Conservation (phyloP, 371 early-diverging fungal species). For the Zopfochytrium polystomum region DNA sequence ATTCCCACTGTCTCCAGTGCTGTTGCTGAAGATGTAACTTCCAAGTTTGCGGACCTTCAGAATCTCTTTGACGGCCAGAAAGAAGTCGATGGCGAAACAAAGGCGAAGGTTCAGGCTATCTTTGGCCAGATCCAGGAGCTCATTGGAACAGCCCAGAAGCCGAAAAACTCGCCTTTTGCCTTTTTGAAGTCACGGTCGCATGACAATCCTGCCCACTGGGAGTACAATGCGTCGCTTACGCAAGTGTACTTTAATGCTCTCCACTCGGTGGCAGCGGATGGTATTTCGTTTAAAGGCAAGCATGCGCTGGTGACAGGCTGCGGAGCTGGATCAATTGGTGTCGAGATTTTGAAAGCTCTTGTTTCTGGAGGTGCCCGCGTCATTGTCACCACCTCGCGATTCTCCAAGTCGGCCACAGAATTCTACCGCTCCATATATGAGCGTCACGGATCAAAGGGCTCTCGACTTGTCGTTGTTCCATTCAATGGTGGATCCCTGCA, state of each 20-base stretch:
- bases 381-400: conserved; percentile 90
- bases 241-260: conserved; percentile 70
- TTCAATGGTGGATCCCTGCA: conserved; percentile 91
- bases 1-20: conserved; percentile 41
- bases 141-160: conserved; percentile 32
- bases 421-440: conserved; percentile 89
- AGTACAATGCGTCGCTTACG: conserved; percentile 53
- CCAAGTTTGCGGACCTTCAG: conserved; percentile 22
- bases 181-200: conserved; percentile 41
- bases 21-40: conserved; percentile 1
- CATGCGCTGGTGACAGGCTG: conserved; percentile 89
- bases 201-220: conserved; percentile 43
- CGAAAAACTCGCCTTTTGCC: conserved; percentile 28
- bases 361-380: conserved; percentile 89
- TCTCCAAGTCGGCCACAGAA: conserved; percentile 74
- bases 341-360: conserved; percentile 80
- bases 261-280: conserved; percentile 66
- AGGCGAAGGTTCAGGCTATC: conserved; percentile 33
- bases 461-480: conserved; percentile 87
- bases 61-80: conserved; percentile 40
- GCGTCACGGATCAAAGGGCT: conserved; percentile 81
- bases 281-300: conserved; percentile 77
- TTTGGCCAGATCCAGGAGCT: conserved; percentile 38
- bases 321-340: conserved; percentile 89
- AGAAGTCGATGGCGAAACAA: conserved; percentile 41